Conservation (phyloP, 371 early-diverging fungal genomes). For the Cladochytrium tenue region DNA sequence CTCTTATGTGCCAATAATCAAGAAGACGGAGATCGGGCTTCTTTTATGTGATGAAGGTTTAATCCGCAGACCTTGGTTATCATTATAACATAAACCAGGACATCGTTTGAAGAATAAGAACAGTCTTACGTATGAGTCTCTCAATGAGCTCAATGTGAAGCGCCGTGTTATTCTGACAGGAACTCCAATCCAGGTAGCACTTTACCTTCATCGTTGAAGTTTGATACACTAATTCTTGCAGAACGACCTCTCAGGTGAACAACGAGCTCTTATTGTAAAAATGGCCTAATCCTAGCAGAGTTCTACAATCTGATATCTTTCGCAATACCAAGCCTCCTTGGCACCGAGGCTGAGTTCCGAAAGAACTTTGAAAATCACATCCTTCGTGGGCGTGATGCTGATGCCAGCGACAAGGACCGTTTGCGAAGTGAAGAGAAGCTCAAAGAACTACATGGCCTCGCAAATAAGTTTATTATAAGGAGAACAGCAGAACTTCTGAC, state of each 20-base stretch:
- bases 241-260: constrained; percentile 77
- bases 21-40: constrained; percentile 84
- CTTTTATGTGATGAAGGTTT: constrained; percentile 91
- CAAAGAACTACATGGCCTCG: constrained; percentile 78
- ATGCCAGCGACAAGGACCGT: constrained; percentile 82
- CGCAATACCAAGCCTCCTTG: constrained; percentile 93
- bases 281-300: constrained; percentile 49
- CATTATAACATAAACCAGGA: constrained; percentile 35
- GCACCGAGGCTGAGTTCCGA: constrained; percentile 86
- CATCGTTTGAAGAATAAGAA: constrained; percentile 94
- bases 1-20: constrained; percentile 71
- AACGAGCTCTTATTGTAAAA: background rate
- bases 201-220: too few species aligned
- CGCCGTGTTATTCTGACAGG: constrained; percentile 93
- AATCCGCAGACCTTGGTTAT: background rate
- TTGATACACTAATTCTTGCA: constrained; percentile 29
- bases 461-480: constrained; percentile 91
- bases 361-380: constrained; percentile 90
- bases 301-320: constrained; percentile 93
- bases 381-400: constrained; percentile 88
- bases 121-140: constrained; percentile 81
- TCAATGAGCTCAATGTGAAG: constrained; percentile 81
- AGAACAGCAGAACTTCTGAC: constrained; percentile 92
- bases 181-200: constrained; percentile 93
- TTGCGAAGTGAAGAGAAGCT: constrained; percentile 83